Base-by-base conservation (phyloP, 495 filamentous ascomycete genomes). In the Penicillium antarcticum region DNA sequence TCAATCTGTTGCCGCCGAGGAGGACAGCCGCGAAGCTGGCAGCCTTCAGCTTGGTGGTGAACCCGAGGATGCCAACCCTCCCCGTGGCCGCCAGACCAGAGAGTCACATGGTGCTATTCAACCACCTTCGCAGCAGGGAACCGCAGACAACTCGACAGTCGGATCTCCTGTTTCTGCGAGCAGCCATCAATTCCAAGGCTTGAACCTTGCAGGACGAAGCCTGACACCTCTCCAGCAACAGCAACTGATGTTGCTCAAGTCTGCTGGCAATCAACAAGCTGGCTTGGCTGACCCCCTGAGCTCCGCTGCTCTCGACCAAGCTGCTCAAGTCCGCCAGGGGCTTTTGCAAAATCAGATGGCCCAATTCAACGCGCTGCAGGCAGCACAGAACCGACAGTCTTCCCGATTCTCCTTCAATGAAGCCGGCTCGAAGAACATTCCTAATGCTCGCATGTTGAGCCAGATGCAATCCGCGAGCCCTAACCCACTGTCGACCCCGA, bases 371-470 rank as follows among this genome's bases (percentile, higher is more conserved):
- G 72, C 71, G 14, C 62, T 75, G 18, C 88, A 92, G 57, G 87
- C 47, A 49, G 47, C 88, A 17, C 90, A 97, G 63, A 84, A 79
- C 45, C 82, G 92, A 52, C 89, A 96, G 60, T 84, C 89, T 17
- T 96, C 94, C 2, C 80, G 92, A 21, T 97, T 92, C 67, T 88
- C 81, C 47, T 96, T 97, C 64, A 95, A 88, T 57, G 91, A 95
- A 36, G 77, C 77, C 48, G 73, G 70, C n/a, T 81, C 92, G 12
- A 96, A 97, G 70, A 85, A 91, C 35, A 80, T 89, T 12, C 83
- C 84, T 8, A 96, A 95, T 60, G 78, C 87, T 26, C 85, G 92
- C 53, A 81, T 95, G 61, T 82, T 97, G 80, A 88, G 86, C 35
- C 95, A 97, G 66, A 91, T 97, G 87, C 91, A 91, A 14, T 80